Conservation (phyloP, 208 protist genomes). For the Crithidia bombi region DNA sequence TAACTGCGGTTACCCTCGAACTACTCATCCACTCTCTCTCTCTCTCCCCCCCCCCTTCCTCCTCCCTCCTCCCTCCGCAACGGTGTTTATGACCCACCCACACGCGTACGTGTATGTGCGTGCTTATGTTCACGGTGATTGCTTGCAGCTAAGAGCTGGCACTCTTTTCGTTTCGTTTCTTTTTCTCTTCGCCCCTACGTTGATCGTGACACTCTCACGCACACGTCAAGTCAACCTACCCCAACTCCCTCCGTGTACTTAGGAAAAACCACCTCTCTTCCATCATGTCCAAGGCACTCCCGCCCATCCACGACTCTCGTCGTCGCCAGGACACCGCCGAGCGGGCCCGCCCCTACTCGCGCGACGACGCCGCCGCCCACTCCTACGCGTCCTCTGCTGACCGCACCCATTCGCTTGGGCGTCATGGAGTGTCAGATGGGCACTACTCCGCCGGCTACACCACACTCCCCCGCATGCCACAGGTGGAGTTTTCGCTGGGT, state of each 20-base stretch:
- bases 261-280: neutral
- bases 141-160: constrained; percentile 4
- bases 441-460: constrained; percentile 1
- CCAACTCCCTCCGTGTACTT: no score
- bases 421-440: constrained; percentile 6
- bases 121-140: no score
- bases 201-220: no score
- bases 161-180: constrained; percentile 7
- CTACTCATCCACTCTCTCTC: no score
- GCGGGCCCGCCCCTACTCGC: constrained; percentile 30
- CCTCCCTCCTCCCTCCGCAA: no score
- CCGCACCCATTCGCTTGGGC: constrained; percentile 5
- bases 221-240: no score
- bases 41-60: no score
- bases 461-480: constrained; percentile 43
- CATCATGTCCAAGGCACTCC: constrained; percentile 56
- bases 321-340: constrained; percentile 12
- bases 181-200: no score
- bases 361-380: constrained; percentile 1
- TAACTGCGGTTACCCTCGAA: no score
- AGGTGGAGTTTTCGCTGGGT: constrained; percentile 76
- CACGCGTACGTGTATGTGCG: no score
- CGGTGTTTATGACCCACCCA: no score
- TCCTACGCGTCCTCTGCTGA: constrained; percentile 25
- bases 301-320: constrained; percentile 29